Evolutionary conservation across 257 asterid genomes (phyloP).

Genomic region (Nicotiana undulata): DNA sequence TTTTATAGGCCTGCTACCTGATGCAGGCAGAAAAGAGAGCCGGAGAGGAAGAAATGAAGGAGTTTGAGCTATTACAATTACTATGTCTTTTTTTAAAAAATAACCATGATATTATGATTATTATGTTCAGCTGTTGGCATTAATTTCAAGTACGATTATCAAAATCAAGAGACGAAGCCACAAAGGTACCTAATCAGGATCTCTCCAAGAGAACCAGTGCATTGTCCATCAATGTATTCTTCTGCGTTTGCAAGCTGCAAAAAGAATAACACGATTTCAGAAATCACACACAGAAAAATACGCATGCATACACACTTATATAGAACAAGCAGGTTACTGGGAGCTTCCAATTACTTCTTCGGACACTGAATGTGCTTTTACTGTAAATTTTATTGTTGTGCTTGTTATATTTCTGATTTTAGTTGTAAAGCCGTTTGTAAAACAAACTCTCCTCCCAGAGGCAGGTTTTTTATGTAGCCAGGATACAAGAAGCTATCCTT

Average conservation of each 20-base stretch:
- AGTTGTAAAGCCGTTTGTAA: background rate
- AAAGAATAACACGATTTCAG: background rate
- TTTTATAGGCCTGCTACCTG: background rate
- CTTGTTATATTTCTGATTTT: background rate
- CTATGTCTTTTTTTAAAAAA: background rate
- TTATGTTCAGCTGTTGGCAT: background rate
- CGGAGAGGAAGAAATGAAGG: background rate
- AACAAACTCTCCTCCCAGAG: background rate
- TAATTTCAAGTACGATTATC: background rate
- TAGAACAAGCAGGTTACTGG: background rate
- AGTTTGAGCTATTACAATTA: background rate
- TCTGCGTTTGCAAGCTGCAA: constrained; percentile 93
- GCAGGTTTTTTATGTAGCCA: background rate
- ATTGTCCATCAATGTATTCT: constrained; percentile 78
- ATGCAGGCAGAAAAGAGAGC: background rate
- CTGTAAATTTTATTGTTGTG: background rate
- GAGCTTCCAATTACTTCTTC: background rate
- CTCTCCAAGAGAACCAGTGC: constrained; percentile 91
- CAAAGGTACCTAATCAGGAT: constrained; percentile 53
- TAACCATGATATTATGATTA: background rate
- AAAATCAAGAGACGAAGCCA: background rate
- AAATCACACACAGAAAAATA: background rate
- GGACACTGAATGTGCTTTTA: background rate
- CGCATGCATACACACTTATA: background rate
- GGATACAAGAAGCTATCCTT: background rate